Conservation (phyloP, 108 stramenopile genomes). For the Conticribra weissflogii region DNA sequence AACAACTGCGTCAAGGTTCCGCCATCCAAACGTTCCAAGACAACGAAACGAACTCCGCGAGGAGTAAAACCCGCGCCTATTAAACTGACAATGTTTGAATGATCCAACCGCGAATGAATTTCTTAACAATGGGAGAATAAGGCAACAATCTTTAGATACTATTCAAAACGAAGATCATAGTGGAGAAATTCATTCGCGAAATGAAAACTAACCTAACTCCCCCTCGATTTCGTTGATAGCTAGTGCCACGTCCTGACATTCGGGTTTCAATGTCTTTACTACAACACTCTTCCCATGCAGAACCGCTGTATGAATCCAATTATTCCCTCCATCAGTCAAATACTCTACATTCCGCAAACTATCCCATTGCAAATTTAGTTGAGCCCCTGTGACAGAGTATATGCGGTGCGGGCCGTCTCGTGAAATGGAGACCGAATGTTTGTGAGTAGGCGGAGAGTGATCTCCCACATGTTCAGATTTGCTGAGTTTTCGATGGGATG, state of each 20-base stretch:
- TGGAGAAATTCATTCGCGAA: too few species aligned
- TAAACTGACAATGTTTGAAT: constrained; percentile 77
- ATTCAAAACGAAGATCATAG: too few species aligned
- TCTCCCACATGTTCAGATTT: constrained; percentile 27
- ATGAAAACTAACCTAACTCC: constrained; percentile 53
- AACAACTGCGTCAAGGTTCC: constrained; percentile 88
- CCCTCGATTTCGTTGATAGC: constrained; percentile 93
- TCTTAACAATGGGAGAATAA: constrained; percentile 10
- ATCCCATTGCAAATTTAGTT: constrained; percentile 82
- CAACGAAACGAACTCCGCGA: constrained; percentile 84
- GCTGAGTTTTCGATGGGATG: constrained; percentile 17
- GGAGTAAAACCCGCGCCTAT: constrained; percentile 85
- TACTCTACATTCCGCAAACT: constrained; percentile 86
- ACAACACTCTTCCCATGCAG: constrained; percentile 80
- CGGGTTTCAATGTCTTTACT: constrained; percentile 89
- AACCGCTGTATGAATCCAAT: constrained; percentile 92
- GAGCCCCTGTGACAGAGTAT: constrained; percentile 76
- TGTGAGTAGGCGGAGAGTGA: background rate
- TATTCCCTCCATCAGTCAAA: constrained; percentile 91
- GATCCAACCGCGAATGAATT: constrained; percentile 79
- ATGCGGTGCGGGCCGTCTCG: constrained; percentile 48
- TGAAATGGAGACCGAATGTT: constrained; percentile 20
- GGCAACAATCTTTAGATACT: too few species aligned
- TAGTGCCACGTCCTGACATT: constrained; percentile 86
- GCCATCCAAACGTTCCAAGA: constrained; percentile 90